Conservation (phyloP, 352 stramenopile genomes). For the Phytophthora constricta region DNA sequence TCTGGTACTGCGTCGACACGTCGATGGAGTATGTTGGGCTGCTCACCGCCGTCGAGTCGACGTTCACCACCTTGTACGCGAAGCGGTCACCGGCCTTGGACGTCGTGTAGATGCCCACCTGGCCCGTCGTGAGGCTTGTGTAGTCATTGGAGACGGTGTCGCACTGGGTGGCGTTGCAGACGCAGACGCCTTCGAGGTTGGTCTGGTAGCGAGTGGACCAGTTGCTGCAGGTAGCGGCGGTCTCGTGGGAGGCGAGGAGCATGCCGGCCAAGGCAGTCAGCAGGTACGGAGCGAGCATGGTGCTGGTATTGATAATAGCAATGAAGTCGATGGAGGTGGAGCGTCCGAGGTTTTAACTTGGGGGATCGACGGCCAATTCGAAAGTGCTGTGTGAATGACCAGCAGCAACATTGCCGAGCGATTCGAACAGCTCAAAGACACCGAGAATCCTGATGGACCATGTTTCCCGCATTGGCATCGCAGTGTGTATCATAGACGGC, state of each 20-base stretch:
- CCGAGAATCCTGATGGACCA: too few species aligned
- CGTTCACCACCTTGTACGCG: constrained; percentile 27
- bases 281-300: not conserved
- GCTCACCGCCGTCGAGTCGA: constrained; percentile 7
- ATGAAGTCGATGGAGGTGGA: too few species aligned
- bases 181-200: constrained; percentile 47
- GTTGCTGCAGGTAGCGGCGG: not conserved
- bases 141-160: constrained; percentile 33
- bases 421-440: too few species aligned
- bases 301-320: too few species aligned
- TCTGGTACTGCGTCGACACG: constrained; percentile 41
- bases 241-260: not conserved
- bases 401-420: too few species aligned
- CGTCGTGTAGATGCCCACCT: constrained; percentile 49
- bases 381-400: too few species aligned
- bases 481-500: too few species aligned
- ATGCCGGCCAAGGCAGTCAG: not conserved
- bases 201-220: constrained; percentile 41
- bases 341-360: too few species aligned
- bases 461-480: too few species aligned
- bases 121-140: constrained; percentile 16
- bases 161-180: constrained; percentile 43
- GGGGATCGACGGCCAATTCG: too few species aligned
- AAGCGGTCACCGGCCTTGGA: constrained; percentile 49
- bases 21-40: constrained; percentile 31